Conservation (phyloP, 192 early-diverging fungal species). For the Gigaspora rosea region DNA sequence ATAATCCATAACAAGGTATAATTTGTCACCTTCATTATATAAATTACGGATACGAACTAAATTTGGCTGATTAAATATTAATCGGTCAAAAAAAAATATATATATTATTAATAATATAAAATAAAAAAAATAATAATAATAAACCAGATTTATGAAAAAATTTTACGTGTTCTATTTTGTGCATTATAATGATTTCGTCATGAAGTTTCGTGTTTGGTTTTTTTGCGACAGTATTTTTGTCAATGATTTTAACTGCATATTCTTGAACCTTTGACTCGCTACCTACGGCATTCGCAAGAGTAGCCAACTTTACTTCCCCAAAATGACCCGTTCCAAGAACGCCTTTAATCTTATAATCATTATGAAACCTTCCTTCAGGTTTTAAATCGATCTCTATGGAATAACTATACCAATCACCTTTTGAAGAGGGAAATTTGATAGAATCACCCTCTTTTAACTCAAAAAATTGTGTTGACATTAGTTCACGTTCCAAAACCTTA, state of each 20-base stretch:
- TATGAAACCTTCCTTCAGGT: not conserved
- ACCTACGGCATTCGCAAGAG: too few species aligned
- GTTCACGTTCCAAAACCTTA: too few species aligned
- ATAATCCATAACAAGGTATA: constrained; percentile 27
- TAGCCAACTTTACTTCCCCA: not conserved
- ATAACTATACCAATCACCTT: too few species aligned
- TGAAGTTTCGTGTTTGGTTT: not conserved
- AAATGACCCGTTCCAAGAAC: constrained; percentile 16
- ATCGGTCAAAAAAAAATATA: not conserved
- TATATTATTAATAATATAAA: not conserved
- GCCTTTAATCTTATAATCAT: not conserved
- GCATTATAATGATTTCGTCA: not conserved
- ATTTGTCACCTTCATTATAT: not conserved
- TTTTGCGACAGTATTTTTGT: not conserved
- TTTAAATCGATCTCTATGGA: too few species aligned
- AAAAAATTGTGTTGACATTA: too few species aligned
- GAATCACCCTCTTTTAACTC: too few species aligned
- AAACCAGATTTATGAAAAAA: not conserved
- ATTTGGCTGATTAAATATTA: not conserved
- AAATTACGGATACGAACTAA: not conserved
- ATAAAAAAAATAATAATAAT: not conserved
- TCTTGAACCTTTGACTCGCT: not conserved
- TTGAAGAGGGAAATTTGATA: too few species aligned
- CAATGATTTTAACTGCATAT: constrained; percentile 12
- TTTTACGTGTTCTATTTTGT: not conserved